Evolutionary conservation across 495 filamentous ascomycete species (phyloP), one percentile per base, ranked within the genome.

Genomic region (Talaromyces ruber): DNA sequence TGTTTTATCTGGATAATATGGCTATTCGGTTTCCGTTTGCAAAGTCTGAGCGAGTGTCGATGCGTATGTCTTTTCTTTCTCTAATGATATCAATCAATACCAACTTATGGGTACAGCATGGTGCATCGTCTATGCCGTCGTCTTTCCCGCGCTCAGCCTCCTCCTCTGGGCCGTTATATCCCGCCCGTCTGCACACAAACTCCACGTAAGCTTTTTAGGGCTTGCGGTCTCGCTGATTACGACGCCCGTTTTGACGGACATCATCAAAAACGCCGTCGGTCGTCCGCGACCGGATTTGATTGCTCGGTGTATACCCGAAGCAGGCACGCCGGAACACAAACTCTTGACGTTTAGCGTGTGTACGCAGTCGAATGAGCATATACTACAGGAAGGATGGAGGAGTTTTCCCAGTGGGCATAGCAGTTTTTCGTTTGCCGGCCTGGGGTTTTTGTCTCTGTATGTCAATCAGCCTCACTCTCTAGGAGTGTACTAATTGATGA

Each of bases 391-490:
- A 70, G 93, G 93, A 7, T 98, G 91, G 88, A 84, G 93, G 45
- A 92, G 88, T 55, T 98, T 97, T 64, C 93, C 93, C 3, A 91
- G 87, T 59, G 93, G 93, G 3, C 93, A 98, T 69, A 88, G 84
- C 59, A 89, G 86, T 68, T 94, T 96, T 64, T 83, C 91, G 0
- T 98, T 97, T 66, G 83, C 81, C 62, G 93, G 93, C 0, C 74
- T 98, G 21, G 93, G 93, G 0, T 97, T 91, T 68, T 67, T 97
- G 25, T 82, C 86, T 2, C 74, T 96, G 67, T 83, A 12, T 21
- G 50, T 25, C 24, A 9, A 6, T 21, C 18, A 24, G 11, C 22
- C 8, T 28, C 11, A 14, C 51, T 24, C 21, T 7, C 22, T 51
- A 4, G 32, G 3, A n/a, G 4, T 24, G 24, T 52, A 28, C 51